phyloP scores from a whole-genome alignment of 2,329 filamentous ascomycete species.

The Aspergillus glaucus region DNA sequence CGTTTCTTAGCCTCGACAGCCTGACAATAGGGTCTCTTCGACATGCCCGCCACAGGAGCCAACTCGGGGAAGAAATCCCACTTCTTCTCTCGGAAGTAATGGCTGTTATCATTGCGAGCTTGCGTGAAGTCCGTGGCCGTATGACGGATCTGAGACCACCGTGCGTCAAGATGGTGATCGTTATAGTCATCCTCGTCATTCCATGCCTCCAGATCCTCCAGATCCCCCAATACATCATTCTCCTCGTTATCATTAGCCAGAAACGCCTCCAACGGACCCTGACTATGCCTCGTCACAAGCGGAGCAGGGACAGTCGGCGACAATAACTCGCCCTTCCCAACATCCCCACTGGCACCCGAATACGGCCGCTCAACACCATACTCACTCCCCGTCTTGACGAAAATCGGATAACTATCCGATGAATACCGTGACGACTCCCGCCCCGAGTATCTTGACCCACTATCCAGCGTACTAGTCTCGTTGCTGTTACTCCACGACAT shows the following conservation, averaged over 20 bases:
- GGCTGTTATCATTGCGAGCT: constrained; percentile 21
- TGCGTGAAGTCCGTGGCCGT: background rate
- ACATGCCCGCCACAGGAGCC: constrained; percentile 23
- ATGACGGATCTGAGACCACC: background rate
- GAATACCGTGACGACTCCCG: constrained; percentile 18
- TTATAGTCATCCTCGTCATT: background rate
- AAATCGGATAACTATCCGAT: constrained; percentile 26
- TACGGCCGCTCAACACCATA: constrained; percentile 18
- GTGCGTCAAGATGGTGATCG: constrained; percentile 6
- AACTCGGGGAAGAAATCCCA: constrained; percentile 38
- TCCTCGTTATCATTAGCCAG: background rate
- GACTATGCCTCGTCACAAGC: background rate
- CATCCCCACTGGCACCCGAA: background rate
- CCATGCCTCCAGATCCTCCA: background rate
- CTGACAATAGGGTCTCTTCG: background rate
- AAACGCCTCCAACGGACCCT: background rate
- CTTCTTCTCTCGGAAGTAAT: constrained; percentile 37
- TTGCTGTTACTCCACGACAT: constrained; percentile 24
- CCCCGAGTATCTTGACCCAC: constrained; percentile 12
- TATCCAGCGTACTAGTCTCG: constrained; percentile 23
- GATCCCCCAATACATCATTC: background rate
- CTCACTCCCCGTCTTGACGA: constrained; percentile 23
- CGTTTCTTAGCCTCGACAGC: background rate
- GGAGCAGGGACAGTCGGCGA: background rate
- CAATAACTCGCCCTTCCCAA: background rate